Conservation (phyloP, 345 rosid species). For the Cochlearia excelsa region DNA sequence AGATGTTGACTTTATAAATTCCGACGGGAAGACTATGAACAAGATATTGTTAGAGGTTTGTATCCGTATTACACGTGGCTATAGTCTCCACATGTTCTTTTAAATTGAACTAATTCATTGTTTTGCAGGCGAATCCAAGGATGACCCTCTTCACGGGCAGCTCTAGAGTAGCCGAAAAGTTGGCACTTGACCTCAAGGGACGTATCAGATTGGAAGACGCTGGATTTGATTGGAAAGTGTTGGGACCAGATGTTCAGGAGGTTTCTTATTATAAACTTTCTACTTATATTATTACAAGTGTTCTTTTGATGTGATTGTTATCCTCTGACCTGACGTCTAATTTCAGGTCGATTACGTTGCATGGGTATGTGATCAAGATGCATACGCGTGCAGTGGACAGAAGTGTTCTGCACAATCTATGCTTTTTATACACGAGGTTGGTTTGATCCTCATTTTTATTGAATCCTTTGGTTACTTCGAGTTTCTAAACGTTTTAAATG, state of each 20-base stretch:
- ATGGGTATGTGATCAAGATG: constrained; percentile 98
- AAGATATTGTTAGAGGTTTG: constrained; percentile 78
- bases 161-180: constrained; percentile 91
- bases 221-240: constrained; percentile 97
- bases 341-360: constrained; percentile 89
- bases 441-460: constrained; percentile 20
- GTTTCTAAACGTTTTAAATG: neutral
- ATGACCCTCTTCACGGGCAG: constrained; percentile 99
- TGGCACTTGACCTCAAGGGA: constrained; percentile 89
- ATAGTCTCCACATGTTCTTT: neutral
- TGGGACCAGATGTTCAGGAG: constrained; percentile 98
- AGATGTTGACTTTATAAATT: constrained; percentile 90
- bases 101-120: neutral
- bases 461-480: constrained; percentile 19
- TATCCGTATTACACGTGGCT: constrained; percentile 12
- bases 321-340: constrained; percentile 17
- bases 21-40: constrained; percentile 95
- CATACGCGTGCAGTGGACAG: constrained; percentile 98
- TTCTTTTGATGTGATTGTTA: constrained; percentile 11
- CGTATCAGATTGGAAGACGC: constrained; percentile 95
- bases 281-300: neutral
- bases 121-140: constrained; percentile 71
- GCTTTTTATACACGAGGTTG: constrained; percentile 91
- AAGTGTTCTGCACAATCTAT: constrained; percentile 97
- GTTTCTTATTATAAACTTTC: constrained; percentile 34